Conservation (phyloP, 2,329 filamentous ascomycete genomes). For the Diaporthe velutina region DNA sequence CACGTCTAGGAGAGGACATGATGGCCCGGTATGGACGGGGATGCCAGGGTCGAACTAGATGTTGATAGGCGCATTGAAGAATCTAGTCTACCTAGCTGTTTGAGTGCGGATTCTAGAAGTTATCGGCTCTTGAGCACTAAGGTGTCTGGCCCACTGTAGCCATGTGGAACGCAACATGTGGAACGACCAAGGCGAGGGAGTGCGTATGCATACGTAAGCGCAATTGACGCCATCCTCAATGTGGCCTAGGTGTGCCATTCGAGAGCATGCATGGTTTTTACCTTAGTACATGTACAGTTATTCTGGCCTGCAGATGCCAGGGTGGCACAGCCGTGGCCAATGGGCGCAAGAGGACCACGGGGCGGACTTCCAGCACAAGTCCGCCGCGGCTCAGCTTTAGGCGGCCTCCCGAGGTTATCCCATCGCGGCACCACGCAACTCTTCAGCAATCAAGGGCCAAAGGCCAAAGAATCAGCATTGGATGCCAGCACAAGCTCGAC, state of each 20-base stretch:
- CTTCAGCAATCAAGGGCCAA: not conserved
- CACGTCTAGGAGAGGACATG: not conserved
- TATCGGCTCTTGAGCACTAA: not conserved
- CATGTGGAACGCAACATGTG: not conserved
- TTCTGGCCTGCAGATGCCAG: not conserved
- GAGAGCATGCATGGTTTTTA: too few relatives aligned
- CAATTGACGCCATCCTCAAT: conserved; percentile 1
- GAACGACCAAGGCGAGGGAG: not conserved
- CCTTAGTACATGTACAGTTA: too few relatives aligned
- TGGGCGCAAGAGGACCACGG: not conserved
- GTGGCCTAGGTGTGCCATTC: not conserved
- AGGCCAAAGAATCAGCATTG: not conserved
- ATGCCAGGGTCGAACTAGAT: not conserved
- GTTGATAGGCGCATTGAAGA: not conserved
- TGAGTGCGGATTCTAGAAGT: not conserved
- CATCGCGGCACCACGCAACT: not conserved
- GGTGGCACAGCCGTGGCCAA: not conserved
- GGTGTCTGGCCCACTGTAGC: not conserved
- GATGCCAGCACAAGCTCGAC: not conserved
- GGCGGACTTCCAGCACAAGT: not conserved
- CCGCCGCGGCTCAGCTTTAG: not conserved
- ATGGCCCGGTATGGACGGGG: not conserved
- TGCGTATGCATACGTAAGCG: conserved; percentile 8
- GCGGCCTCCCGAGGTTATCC: conserved; percentile 15
- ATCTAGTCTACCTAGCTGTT: not conserved